Evolutionary conservation across 345 rosid species (phyloP).

Genomic region (Eucalyptus viminalis): DNA sequence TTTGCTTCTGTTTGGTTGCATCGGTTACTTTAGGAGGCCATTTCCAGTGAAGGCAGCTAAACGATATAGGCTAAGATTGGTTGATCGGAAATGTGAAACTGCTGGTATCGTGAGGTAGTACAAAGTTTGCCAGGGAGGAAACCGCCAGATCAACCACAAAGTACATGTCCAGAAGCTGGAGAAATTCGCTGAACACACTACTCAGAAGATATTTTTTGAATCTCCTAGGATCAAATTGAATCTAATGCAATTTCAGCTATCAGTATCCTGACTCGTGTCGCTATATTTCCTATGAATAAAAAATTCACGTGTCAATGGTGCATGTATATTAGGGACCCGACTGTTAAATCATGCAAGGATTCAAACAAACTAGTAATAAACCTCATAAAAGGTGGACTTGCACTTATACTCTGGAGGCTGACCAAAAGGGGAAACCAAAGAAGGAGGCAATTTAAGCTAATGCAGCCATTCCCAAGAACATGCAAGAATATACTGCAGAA

Average conservation of each 20-base stretch:
- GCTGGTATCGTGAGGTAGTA: too few relatives aligned
- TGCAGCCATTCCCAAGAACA: not conserved
- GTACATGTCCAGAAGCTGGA: not conserved
- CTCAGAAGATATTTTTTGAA: not conserved
- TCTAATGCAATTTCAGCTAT: not conserved
- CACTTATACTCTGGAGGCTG: too few relatives aligned
- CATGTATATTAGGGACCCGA: not conserved
- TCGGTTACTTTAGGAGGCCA: slow-evolving; percentile 40
- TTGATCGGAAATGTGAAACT: not conserved
- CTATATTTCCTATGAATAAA: not conserved
- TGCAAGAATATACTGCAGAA: not conserved
- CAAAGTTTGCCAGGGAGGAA: not conserved
- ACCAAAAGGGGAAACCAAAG: not conserved
- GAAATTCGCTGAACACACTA: not conserved
- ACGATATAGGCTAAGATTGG: slow-evolving; percentile 16
- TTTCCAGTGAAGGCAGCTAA: slow-evolving; percentile 2
- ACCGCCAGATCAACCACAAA: not conserved
- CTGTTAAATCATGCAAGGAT: not conserved
- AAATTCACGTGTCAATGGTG: not conserved
- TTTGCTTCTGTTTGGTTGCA: not conserved
- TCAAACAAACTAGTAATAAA: too few relatives aligned
- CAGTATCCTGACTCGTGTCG: not conserved
- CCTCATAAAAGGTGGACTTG: too few relatives aligned
- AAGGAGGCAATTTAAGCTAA: not conserved
- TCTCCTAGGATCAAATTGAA: not conserved